Conservation (phyloP, 441 rosid species). For the Erodium moschatum region DNA sequence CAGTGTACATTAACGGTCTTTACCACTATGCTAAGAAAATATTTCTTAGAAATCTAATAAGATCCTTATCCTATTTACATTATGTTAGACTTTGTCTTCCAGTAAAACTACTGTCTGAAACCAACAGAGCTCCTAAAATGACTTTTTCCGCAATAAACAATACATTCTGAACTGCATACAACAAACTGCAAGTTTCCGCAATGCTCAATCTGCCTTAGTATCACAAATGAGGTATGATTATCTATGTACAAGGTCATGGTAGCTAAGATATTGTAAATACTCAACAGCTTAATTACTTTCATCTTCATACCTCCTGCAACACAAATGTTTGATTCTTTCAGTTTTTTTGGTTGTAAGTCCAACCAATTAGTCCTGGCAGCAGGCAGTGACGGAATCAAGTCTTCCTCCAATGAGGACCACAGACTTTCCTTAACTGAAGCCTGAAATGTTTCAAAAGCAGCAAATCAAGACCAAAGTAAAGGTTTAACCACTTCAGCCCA, state of each 20-base stretch:
- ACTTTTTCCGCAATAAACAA: background rate
- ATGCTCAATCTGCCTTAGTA: background rate
- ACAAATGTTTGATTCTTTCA: conserved; percentile 76
- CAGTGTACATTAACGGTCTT: background rate
- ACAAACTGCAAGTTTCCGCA: background rate
- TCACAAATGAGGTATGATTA: conserved; percentile 1
- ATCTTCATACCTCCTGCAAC: conserved; percentile 94
- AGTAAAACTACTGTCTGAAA: background rate
- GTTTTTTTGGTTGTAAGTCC: conserved; percentile 76
- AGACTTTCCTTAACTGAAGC: conserved; percentile 59
- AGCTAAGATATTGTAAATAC: conserved; percentile 4
- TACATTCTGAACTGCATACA: background rate
- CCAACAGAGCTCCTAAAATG: background rate
- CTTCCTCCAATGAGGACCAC: conserved; percentile 89
- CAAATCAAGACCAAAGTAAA: conserved; percentile 12
- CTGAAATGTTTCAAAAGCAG: conserved; percentile 32
- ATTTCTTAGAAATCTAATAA: background rate
- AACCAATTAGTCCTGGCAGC: conserved; percentile 80
- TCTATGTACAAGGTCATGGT: background rate
- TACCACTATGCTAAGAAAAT: conserved; percentile 2
- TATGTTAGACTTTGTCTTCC: background rate
- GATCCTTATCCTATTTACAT: conserved; percentile 9
- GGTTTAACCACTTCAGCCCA: conserved; percentile 8
- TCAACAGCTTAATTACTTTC: conserved; percentile 25
- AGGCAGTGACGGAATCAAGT: conserved; percentile 67